Base-by-base conservation (phyloP, 148 eudicot genomes). In the Tetragonia tetragonoides region DNA sequence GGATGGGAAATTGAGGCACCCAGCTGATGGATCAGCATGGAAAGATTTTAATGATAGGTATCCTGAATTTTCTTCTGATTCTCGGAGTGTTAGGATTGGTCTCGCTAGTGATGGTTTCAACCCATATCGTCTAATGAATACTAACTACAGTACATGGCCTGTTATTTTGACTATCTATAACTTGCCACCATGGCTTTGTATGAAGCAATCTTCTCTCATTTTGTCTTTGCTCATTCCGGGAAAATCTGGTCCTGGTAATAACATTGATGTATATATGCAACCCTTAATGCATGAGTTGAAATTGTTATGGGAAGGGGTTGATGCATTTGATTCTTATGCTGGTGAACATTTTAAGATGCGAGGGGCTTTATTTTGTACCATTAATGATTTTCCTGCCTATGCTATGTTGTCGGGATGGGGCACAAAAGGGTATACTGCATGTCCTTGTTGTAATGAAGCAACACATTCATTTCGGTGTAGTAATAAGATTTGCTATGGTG, bases 321-420 rank as follows among this genome's bases (percentile, higher is more conserved):
- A n/a, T n/a, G n/a, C n/a, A n/a, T 69, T 59, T 70, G 75, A 78
- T 60, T 68, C 80, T 38, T 70, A 41, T 24, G 42, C 9, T 8
- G 28, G 23, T 1, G 15, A 67, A 54, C 8, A 6, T 1, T 68
- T 77, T 23, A 77, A 53, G 17, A 10, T 77, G 20, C 62, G 54
- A 39, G 79, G 53, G 5, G 39, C 79, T 34, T 64, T 75, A 24
- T 2, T 44, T 73, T n/a, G n/a, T n/a, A n/a, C n/a, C n/a, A n/a
- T n/a, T n/a, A n/a, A n/a, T n/a, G n/a, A n/a, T n/a, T n/a, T n/a
- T n/a, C n/a, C n/a, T n/a, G n/a, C n/a, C n/a, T n/a, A n/a, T n/a
- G n/a, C n/a, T n/a, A n/a, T n/a, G 64, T 38, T 73, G 15, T 56
- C 75, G 3, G 69, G 77, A 6, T 75, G 70, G 68, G 21, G 56